phyloP scores from a whole-genome alignment of 139 green algal species.

The Prasinococcaceae sp. region DNA sequence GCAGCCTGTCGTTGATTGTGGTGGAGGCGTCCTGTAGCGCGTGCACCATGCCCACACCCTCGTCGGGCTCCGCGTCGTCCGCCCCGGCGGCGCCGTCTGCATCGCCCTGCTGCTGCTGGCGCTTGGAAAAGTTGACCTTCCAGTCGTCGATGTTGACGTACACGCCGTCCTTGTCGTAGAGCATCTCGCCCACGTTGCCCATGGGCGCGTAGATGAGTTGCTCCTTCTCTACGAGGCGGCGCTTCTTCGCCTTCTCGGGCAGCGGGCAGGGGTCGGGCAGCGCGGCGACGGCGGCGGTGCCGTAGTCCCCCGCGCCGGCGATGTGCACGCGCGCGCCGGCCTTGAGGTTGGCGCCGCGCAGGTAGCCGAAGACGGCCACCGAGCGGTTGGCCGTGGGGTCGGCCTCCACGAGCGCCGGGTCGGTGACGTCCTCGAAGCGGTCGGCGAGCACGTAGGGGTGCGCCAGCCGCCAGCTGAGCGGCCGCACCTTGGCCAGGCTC shows the following conservation, averaged over 20 bases:
- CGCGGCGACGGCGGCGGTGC: constrained; percentile 40
- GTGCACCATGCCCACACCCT: constrained; percentile 75
- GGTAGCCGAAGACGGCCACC: constrained; percentile 82
- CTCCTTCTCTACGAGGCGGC: constrained; percentile 52
- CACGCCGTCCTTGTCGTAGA: constrained; percentile 93
- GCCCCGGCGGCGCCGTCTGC: not conserved
- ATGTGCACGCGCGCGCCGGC: constrained; percentile 55
- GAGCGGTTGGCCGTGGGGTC: constrained; percentile 70
- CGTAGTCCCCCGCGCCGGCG: constrained; percentile 78
- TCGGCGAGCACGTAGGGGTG: constrained; percentile 87
- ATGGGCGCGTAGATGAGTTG: constrained; percentile 91
- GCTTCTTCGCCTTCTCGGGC: constrained; percentile 50
- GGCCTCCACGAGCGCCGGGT: constrained; percentile 39
- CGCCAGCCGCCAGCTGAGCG: constrained; percentile 72
- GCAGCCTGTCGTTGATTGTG: constrained; percentile 72
- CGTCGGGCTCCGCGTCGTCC: constrained; percentile 7
- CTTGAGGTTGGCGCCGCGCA: constrained; percentile 71
- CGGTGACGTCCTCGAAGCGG: constrained; percentile 83
- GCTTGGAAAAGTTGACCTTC: constrained; percentile 59
- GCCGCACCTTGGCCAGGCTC: constrained; percentile 76
- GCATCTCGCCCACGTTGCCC: constrained; percentile 79
- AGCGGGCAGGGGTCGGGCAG: constrained; percentile 94
- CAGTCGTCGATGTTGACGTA: constrained; percentile 96
- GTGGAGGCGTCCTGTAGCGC: constrained; percentile 47
- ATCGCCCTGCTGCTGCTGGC: not conserved